Evolutionary conservation across 2,329 filamentous ascomycete species (phyloP), one percentile per base, ranked within the genome.

Genomic region (Nemania bipapillata): DNA sequence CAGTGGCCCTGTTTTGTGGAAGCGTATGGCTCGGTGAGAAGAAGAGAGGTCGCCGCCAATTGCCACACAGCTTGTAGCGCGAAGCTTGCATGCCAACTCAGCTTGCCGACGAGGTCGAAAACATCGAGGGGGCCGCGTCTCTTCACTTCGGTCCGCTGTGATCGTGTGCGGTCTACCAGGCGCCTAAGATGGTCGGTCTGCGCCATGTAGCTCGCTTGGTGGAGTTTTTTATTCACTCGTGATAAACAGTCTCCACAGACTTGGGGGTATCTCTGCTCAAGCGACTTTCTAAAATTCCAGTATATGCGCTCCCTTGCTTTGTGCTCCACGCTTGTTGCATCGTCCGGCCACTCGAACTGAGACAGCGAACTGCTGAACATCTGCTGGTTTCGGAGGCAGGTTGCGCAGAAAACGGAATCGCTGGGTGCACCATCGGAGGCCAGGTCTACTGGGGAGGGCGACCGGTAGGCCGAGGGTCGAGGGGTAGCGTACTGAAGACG

Each of bases 321-420:
- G 78, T 94, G 93, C 60, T 91, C 85, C 0, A 92, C 89, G 72
- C 95, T 87, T 50, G 83, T 82, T 0, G 85, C 82, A 66, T 91
- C 87, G 37, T 86, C 85, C 11, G 89, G 88, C 65, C 91, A 90
- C 1, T 96, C 86, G 79, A 96, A 98, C 67, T 95, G 90, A 3
- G 93, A 91, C 45, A 98, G 84, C 0, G 89, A 89, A 50, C 90
- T 86, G 37, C 90, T 91, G 73, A 94, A 89, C 6, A 97, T 84
- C 64, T 92, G 90, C 79, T 99, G 96, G 79, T 99, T 98, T 79
- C 93, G 93, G 59, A 94, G 82, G 76, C 96, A 99, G 63, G 86
- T 91, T 55, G 86, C 81, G 85, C 96, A 99, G 77, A 89, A 91
- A 70, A 86, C 82, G 61, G 74, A 77, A 64, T 82, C 78, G 28